Conservation (phyloP, 192 early-diverging fungal genomes). For the Dissophora globulifera region DNA sequence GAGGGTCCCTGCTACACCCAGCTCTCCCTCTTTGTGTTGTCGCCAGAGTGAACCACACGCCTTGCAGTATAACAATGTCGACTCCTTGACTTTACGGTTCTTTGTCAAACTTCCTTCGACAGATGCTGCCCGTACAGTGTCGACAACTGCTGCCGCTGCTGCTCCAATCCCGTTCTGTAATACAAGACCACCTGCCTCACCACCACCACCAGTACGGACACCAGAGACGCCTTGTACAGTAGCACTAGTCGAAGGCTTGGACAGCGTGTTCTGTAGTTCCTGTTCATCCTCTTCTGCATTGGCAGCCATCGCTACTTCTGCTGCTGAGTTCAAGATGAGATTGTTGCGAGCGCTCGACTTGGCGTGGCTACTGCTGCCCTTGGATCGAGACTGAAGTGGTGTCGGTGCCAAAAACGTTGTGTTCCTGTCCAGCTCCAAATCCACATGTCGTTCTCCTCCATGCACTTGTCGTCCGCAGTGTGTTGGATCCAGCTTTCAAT, state of each 20-base stretch:
- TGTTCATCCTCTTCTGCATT: conserved; percentile 43
- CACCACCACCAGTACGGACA: background rate
- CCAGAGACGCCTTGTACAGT: too few relatives aligned
- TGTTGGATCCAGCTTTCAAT: conserved; percentile 72
- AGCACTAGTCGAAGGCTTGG: too few relatives aligned
- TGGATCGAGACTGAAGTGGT: conserved; percentile 19
- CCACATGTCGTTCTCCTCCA: conserved; percentile 80
- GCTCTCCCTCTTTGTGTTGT: conserved; percentile 22
- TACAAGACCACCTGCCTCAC: background rate
- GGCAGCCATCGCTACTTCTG: conserved; percentile 44
- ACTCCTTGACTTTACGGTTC: conserved; percentile 23
- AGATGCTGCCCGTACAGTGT: conserved; percentile 39
- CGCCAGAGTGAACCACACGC: conserved; percentile 44
- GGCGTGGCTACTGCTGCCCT: conserved; percentile 11
- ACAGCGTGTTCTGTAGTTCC: conserved; percentile 41
- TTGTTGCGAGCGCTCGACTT: conserved; percentile 18
- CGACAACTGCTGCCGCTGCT: conserved; percentile 4
- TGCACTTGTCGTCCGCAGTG: conserved; percentile 74
- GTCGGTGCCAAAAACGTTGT: conserved; percentile 66
- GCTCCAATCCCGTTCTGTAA: too few relatives aligned
- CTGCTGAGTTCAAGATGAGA: conserved; percentile 33
- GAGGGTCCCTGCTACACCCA: conserved; percentile 24
- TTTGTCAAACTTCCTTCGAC: conserved; percentile 1
- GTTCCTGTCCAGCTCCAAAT: conserved; percentile 87
- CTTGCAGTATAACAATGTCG: conserved; percentile 37